These are phyloP conservation scores for Zygnema cylindricum DNA, from an alignment of 139 green algal genomes.

Conservation along the genomic window DNA sequence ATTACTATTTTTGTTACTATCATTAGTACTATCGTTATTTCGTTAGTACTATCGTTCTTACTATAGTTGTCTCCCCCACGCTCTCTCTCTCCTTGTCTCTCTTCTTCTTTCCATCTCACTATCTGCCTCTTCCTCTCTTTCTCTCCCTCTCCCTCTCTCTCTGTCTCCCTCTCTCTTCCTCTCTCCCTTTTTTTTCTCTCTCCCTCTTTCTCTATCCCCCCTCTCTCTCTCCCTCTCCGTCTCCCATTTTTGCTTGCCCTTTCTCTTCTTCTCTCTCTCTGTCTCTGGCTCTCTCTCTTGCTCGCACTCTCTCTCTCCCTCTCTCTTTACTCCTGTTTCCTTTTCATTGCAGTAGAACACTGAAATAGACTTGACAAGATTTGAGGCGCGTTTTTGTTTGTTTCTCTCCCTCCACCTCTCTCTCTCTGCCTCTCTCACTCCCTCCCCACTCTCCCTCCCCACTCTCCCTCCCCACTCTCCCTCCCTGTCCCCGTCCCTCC, in stretches of 20 bases:
- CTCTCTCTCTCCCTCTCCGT: background rate
- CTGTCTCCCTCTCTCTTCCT: background rate
- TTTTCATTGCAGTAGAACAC: background rate
- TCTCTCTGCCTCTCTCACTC: background rate
- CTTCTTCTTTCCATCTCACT: background rate
- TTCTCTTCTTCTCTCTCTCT: slow-evolving; percentile 34
- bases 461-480: too few relatives aligned
- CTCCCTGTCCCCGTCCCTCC: background rate
- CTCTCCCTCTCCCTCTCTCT: background rate
- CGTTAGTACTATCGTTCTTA: too few relatives aligned
- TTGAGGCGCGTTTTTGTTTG: background rate
- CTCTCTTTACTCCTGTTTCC: background rate
- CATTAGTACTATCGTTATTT: too few relatives aligned
- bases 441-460: too few relatives aligned
- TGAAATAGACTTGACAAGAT: background rate
- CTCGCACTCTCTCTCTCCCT: slow-evolving; percentile 26
- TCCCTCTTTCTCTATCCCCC: background rate
- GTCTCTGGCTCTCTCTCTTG: background rate
- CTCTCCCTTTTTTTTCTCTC: background rate
- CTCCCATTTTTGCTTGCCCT: background rate
- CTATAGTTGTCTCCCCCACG: too few relatives aligned
- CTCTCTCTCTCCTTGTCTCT: too few relatives aligned
- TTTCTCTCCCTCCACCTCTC: background rate
- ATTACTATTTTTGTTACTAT: too few relatives aligned
- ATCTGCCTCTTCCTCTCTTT: background rate